Conservation (phyloP, 2,329 filamentous ascomycete genomes). For the Nothomitra cinnamomea region DNA sequence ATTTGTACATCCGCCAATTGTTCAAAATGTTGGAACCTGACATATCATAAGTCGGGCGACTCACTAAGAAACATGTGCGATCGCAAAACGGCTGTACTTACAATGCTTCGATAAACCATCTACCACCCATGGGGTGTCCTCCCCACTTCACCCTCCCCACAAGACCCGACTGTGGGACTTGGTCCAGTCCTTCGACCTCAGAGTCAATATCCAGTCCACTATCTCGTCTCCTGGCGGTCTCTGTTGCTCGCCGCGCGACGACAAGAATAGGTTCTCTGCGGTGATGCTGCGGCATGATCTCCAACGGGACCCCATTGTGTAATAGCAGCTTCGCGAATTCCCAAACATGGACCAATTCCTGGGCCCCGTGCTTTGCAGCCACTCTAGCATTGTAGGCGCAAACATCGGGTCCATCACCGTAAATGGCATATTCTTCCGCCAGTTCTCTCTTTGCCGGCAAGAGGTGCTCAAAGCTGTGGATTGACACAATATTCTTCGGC, state of each 20-base stretch:
- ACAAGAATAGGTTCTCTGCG: slow-evolving; percentile 46
- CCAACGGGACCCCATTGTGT: slow-evolving; percentile 56
- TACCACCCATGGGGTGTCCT: slow-evolving; percentile 35
- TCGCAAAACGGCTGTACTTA: slow-evolving; percentile 8
- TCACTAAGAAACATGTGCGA: no score
- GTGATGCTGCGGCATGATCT: slow-evolving; percentile 39
- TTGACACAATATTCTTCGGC: slow-evolving; percentile 52
- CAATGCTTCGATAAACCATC: slow-evolving; percentile 38
- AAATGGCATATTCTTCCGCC: slow-evolving; percentile 66
- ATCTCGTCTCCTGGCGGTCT: slow-evolving; percentile 31
- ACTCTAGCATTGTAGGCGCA: slow-evolving; percentile 72
- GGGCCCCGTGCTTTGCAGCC: slow-evolving; percentile 51
- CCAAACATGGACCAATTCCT: slow-evolving; percentile 71
- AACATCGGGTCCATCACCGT: slow-evolving; percentile 64
- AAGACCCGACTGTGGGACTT: not conserved
- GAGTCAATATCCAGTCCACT: slow-evolving; percentile 31
- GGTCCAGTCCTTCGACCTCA: slow-evolving; percentile 16
- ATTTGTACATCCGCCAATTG: slow-evolving; percentile 43
- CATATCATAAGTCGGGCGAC: not conserved
- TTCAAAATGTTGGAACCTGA: slow-evolving; percentile 39
- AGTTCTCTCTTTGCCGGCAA: slow-evolving; percentile 66
- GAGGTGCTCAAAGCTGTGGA: slow-evolving; percentile 51
- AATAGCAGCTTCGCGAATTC: slow-evolving; percentile 62
- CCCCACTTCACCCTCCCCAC: slow-evolving; percentile 35
- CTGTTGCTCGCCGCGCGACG: slow-evolving; percentile 45